phyloP scores from a whole-genome alignment of 371 early-diverging fungal genomes.

The Fennellomyces sp. region DNA sequence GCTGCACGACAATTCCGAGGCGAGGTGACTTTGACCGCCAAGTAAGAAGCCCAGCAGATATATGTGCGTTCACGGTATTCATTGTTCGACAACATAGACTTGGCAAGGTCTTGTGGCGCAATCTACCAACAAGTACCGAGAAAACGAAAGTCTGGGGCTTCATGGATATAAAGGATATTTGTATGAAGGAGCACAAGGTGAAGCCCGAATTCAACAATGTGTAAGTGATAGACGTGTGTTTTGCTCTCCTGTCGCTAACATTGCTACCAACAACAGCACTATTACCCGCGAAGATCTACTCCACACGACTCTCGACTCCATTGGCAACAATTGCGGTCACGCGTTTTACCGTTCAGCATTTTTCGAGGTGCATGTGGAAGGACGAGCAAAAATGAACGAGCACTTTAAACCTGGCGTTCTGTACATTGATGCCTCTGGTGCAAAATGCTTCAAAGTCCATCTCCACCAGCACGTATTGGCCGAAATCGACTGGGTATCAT shows the following conservation, averaged over 20 bases:
- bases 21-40: conserved; percentile 38
- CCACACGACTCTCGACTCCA: not conserved
- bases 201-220: conserved; percentile 38
- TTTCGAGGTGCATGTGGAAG: conserved; percentile 45
- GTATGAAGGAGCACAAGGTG: conserved; percentile 30
- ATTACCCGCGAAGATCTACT: conserved; percentile 24
- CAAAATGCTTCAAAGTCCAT: conserved; percentile 36
- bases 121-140: conserved; percentile 15
- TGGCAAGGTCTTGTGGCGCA: conserved; percentile 45
- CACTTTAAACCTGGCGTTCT: conserved; percentile 26
- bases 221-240: too few relatives aligned
- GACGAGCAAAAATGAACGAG: conserved; percentile 27
- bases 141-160: conserved; percentile 33
- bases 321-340: conserved; percentile 9
- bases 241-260: too few relatives aligned
- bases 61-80: not conserved
- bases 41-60: conserved; percentile 30
- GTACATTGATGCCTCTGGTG: conserved; percentile 28
- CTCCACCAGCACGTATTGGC: conserved; percentile 18
- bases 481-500: conserved; percentile 39
- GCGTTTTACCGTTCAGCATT: conserved; percentile 18
- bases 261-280: conserved; percentile 13
- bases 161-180: conserved; percentile 39
- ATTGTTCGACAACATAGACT: conserved; percentile 21
- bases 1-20: conserved; percentile 36